These are phyloP conservation scores for Cryphonectria naterciae DNA, from an alignment of 2,329 filamentous ascomycete genomes.

Conservation along the genomic window DNA sequence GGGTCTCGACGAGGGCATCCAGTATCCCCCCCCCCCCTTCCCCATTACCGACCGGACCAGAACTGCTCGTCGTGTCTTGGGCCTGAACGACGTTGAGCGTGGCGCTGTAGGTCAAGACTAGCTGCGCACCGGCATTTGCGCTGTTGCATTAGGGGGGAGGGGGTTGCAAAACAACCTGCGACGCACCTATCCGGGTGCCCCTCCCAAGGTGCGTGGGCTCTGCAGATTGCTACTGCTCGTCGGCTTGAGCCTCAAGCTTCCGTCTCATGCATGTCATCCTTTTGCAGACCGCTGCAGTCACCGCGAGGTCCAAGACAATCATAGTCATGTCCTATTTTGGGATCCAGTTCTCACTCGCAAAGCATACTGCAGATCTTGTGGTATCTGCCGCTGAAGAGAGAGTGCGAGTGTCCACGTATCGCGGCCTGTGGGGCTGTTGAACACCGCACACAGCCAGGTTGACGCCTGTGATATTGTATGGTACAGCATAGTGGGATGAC, in stretches of 20 bases:
- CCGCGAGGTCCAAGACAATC: not conserved
- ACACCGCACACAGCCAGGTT: slow-evolving; percentile 5
- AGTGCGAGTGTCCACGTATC: not conserved
- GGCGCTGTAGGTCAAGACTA: slow-evolving; percentile 10
- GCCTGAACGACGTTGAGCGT: not conserved
- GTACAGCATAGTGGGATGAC: slow-evolving; percentile 13
- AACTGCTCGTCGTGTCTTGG: not conserved
- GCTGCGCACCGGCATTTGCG: slow-evolving; percentile 15
- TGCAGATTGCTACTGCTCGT: slow-evolving; percentile 27
- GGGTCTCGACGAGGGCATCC: not conserved
- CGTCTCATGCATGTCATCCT: slow-evolving; percentile 38
- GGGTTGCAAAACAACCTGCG: not conserved
- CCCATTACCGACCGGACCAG: not conserved
- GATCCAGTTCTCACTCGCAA: not conserved
- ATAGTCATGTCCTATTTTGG: slow-evolving; percentile 18
- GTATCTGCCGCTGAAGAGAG: slow-evolving; percentile 12
- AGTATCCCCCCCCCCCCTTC: not conserved
- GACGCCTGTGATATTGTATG: slow-evolving; percentile 12
- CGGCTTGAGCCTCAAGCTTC: slow-evolving; percentile 39
- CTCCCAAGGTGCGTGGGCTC: slow-evolving; percentile 13
- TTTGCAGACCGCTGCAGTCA: not conserved
- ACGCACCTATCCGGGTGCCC: slow-evolving; percentile 18
- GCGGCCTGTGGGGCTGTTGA: not conserved
- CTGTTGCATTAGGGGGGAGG: not conserved
- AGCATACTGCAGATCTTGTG: slow-evolving; percentile 21